Evolutionary conservation across 2,329 filamentous ascomycete species (phyloP).

Genomic region (Penicillium italicum): DNA sequence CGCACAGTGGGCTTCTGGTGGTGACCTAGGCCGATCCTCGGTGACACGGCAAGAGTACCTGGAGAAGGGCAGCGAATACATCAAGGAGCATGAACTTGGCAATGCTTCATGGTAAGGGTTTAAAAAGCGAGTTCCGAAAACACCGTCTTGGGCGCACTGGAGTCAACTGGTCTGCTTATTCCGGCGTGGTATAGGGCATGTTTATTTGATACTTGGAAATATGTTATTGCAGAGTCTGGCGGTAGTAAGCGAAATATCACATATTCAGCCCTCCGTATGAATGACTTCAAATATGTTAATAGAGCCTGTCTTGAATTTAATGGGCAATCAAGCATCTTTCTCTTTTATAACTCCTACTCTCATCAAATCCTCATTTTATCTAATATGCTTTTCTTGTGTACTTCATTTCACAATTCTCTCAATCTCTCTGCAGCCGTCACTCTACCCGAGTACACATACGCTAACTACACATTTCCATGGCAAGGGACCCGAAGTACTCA

Average conservation of each 20-base stretch:
- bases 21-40: constrained; percentile 60
- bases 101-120: constrained; percentile 32
- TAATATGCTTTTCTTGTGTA: no score
- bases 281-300: neutral
- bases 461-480: neutral
- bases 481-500: neutral
- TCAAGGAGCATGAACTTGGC: constrained; percentile 58
- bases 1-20: constrained; percentile 68
- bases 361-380: no score
- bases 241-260: constrained; percentile 1
- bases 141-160: constrained; percentile 21
- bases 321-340: neutral
- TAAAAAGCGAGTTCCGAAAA: constrained; percentile 1
- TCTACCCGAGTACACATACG: neutral
- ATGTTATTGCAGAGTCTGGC: neutral
- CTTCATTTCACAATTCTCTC: no score
- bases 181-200: constrained; percentile 7
- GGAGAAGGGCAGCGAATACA: constrained; percentile 90
- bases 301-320: neutral
- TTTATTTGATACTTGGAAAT: constrained; percentile 4
- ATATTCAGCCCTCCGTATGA: neutral
- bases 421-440: neutral
- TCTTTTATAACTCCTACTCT: neutral
- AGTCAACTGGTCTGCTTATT: constrained; percentile 13
- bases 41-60: constrained; percentile 78